Evolutionary conservation across 768 basidiomycete species (phyloP).

Genomic region (Plicaturopsis crispa): DNA sequence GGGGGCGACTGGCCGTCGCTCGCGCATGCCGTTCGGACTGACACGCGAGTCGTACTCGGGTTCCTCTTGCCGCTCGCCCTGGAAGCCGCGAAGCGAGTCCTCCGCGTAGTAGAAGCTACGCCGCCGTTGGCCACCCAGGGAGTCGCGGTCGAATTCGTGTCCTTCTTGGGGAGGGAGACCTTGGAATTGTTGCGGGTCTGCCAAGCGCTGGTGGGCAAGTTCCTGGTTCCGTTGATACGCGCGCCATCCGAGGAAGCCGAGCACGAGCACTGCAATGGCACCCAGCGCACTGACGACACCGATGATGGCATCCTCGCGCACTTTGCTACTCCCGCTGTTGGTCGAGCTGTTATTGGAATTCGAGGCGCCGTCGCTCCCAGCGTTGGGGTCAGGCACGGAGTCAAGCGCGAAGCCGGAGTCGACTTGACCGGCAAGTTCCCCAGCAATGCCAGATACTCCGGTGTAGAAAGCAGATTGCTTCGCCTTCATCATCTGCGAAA

Average conservation of each 20-base stretch:
- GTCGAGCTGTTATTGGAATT: conserved; percentile 13
- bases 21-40: conserved; percentile 34
- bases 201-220: conserved; percentile 64
- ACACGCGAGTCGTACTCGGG: conserved; percentile 26
- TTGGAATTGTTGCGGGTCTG: conserved; percentile 32
- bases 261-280: conserved; percentile 63
- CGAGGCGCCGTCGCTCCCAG: conserved; percentile 12
- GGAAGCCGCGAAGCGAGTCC: conserved; percentile 65
- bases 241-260: conserved; percentile 66
- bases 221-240: conserved; percentile 61
- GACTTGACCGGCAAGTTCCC: conserved; percentile 58
- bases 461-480: conserved; percentile 60
- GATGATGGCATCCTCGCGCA: conserved; percentile 80
- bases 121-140: conserved; percentile 62
- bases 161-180: conserved; percentile 27
- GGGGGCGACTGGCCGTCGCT: conserved; percentile 54
- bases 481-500: conserved; percentile 60
- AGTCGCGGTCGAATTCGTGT: conserved; percentile 74
- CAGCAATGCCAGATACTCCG: conserved; percentile 36
- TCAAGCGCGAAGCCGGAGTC: conserved; percentile 58
- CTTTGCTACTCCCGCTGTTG: conserved; percentile 29
- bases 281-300: conserved; percentile 84
- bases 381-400: conserved; percentile 33
- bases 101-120: conserved; percentile 85
- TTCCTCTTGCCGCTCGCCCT: conserved; percentile 29